These are phyloP conservation scores for Bathelium albidoporum DNA, from an alignment of 495 filamentous ascomycete genomes.

Conservation along the genomic window DNA sequence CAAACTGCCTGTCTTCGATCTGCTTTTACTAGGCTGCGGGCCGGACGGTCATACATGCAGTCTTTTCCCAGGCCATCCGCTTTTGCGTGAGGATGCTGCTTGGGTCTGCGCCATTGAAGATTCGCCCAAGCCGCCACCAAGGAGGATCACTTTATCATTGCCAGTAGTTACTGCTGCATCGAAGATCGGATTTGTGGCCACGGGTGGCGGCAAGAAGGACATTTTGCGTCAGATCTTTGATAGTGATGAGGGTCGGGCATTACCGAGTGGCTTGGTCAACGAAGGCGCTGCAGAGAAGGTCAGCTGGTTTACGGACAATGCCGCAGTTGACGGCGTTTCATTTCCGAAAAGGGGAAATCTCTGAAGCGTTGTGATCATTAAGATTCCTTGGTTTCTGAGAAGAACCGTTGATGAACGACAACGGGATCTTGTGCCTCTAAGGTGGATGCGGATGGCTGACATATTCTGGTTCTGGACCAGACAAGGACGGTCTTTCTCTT, in stretches of 20 bases:
- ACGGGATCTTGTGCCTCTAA: too few relatives aligned
- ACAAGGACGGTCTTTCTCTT: too few relatives aligned
- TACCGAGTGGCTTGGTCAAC: slow-evolving; percentile 85
- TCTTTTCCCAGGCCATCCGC: slow-evolving; percentile 79
- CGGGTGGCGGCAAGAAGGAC: slow-evolving; percentile 78
- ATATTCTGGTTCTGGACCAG: too few relatives aligned
- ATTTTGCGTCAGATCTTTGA: slow-evolving; percentile 89
- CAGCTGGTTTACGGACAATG: slow-evolving; percentile 86
- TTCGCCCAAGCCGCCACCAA: slow-evolving; percentile 86
- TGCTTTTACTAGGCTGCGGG: slow-evolving; percentile 83
- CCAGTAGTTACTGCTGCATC: slow-evolving; percentile 78
- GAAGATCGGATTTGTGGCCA: slow-evolving; percentile 82
- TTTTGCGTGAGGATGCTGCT: slow-evolving; percentile 77
- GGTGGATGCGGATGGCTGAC: too few relatives aligned
- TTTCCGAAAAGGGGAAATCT: slow-evolving; percentile 62
- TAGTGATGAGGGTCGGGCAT: slow-evolving; percentile 55
- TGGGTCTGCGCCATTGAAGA: slow-evolving; percentile 89
- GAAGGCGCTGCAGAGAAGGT: slow-evolving; percentile 69
- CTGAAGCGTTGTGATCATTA: neutral
- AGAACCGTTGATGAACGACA: too few relatives aligned
- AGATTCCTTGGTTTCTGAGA: neutral
- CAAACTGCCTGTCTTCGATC: slow-evolving; percentile 76
- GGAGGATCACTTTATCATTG: slow-evolving; percentile 81
- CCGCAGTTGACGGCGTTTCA: slow-evolving; percentile 70
- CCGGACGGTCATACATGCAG: slow-evolving; percentile 97